Percentiles rank a stretch among this genome's conserved stretches.
Conservation (phyloP, 1,284 basidiomycete genomes). For the Heimioporus punctisporus region DNA sequence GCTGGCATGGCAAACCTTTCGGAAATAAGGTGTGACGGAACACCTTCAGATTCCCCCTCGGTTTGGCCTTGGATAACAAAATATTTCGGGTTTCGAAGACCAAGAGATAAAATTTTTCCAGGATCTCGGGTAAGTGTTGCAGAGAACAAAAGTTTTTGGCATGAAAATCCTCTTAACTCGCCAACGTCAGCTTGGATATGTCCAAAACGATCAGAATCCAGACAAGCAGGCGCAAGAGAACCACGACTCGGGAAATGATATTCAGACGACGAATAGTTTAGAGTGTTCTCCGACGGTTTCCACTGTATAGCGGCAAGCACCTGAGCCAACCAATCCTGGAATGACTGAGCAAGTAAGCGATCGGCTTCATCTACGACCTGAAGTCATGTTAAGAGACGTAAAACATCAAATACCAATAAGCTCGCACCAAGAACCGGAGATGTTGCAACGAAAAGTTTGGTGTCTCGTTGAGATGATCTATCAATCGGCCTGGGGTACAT, state of each 20-base stretch:
- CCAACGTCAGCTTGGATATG: constrained; percentile 49
- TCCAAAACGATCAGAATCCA: constrained; percentile 46
- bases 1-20: constrained; percentile 86
- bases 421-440: constrained; percentile 82
- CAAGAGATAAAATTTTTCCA: constrained; percentile 85
- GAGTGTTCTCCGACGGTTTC: constrained; percentile 25
- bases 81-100: constrained; percentile 84
- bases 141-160: constrained; percentile 97
- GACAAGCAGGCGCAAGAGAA: constrained; percentile 60
- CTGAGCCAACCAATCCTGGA: constrained; percentile 93
- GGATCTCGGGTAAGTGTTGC: constrained; percentile 97
- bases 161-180: constrained; percentile 63
- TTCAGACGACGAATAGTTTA: constrained; percentile 1
- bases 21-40: constrained; percentile 56
- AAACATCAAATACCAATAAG: background rate
- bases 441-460: constrained; percentile 93
- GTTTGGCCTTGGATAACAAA: constrained; percentile 73
- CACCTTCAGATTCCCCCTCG: constrained; percentile 38
- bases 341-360: constrained; percentile 91
- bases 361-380: constrained; percentile 99
- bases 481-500: constrained; percentile 94
- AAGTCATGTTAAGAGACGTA: constrained; percentile 3
- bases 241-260: constrained; percentile 39
- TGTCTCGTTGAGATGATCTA: constrained; percentile 91
- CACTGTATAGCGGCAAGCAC: constrained; percentile 76